Conservation (phyloP, 2,329 filamentous ascomycete genomes). For the Aspergillus chevalieri region DNA sequence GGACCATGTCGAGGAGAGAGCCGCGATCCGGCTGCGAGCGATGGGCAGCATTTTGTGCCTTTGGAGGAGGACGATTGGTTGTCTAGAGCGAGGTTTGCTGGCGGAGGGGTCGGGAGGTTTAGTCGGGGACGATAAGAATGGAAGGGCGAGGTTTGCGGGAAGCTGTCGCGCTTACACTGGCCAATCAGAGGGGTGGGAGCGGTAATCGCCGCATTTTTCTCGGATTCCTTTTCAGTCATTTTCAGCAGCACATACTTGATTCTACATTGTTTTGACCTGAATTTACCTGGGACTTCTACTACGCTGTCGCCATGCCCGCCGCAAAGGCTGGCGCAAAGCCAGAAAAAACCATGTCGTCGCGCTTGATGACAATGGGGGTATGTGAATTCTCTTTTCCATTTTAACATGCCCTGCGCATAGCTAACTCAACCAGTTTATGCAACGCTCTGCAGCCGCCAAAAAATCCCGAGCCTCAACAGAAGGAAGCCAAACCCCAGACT, state of each 20-base stretch:
- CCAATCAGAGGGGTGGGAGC: constrained; percentile 19
- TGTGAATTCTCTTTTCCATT: neutral
- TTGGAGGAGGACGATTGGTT: neutral
- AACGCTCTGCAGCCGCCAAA: constrained; percentile 65
- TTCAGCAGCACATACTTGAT: neutral
- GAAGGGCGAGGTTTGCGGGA: constrained; percentile 29
- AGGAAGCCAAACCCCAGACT: constrained; percentile 27
- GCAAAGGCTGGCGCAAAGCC: constrained; percentile 49
- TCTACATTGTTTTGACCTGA: neutral
- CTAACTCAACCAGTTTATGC: constrained; percentile 64
- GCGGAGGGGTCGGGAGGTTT: constrained; percentile 8
- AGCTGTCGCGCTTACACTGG: constrained; percentile 13
- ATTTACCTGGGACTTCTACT: neutral
- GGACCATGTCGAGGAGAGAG: constrained; percentile 35
- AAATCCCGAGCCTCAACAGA: constrained; percentile 43
- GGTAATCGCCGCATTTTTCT: constrained; percentile 10
- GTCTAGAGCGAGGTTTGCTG: constrained; percentile 6
- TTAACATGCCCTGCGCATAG: neutral
- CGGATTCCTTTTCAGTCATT: constrained; percentile 10
- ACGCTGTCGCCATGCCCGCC: constrained; percentile 22
- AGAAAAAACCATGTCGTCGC: constrained; percentile 72
- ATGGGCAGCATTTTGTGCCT: constrained; percentile 39
- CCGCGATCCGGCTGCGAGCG: constrained; percentile 41
- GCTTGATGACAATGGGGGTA: constrained; percentile 84
- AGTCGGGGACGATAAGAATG: constrained; percentile 4